Evolutionary conservation across 2,329 filamentous ascomycete species (phyloP).

Genomic region (Apiospora koreana): DNA sequence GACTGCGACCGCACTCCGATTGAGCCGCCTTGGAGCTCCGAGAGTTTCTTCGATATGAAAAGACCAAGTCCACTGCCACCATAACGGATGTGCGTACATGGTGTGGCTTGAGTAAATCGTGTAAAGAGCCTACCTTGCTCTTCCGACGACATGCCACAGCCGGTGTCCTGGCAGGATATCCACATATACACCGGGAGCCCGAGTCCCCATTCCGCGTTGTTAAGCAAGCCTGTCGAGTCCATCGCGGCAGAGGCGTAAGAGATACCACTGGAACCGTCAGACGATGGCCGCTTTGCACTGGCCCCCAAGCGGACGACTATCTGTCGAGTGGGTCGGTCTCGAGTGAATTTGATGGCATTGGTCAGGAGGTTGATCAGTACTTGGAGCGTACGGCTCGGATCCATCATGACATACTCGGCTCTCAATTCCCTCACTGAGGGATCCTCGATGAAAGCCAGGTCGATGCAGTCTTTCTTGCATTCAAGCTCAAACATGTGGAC

Average conservation of each 20-base stretch:
- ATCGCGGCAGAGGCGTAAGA: conserved; percentile 49
- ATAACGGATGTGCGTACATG: conserved; percentile 70
- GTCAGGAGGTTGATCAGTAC: conserved; percentile 76
- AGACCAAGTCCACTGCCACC: conserved; percentile 72
- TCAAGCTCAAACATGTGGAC: conserved; percentile 81
- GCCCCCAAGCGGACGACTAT: conserved; percentile 69
- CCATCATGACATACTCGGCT: conserved; percentile 72
- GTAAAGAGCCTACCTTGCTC: conserved; percentile 69
- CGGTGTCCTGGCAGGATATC: conserved; percentile 72
- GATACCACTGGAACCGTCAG: conserved; percentile 38
- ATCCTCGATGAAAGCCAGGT: conserved; percentile 68
- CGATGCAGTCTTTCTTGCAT: conserved; percentile 69
- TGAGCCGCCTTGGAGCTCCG: conserved; percentile 75
- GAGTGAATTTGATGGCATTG: conserved; percentile 66
- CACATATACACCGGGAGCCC: conserved; percentile 72
- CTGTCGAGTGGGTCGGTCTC: conserved; percentile 56
- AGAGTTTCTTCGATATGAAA: conserved; percentile 75
- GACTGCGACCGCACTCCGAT: conserved; percentile 70
- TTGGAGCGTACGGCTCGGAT: conserved; percentile 75
- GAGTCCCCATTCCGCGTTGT: conserved; percentile 66
- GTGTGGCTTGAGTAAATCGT: conserved; percentile 68
- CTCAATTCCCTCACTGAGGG: conserved; percentile 64
- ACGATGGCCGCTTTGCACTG: conserved; percentile 50
- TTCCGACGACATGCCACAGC: conserved; percentile 63
- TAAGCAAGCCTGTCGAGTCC: conserved; percentile 44